These are phyloP conservation scores for Fusarium floridanum DNA, from an alignment of 2,329 filamentous ascomycete genomes.

Conservation along the genomic window DNA sequence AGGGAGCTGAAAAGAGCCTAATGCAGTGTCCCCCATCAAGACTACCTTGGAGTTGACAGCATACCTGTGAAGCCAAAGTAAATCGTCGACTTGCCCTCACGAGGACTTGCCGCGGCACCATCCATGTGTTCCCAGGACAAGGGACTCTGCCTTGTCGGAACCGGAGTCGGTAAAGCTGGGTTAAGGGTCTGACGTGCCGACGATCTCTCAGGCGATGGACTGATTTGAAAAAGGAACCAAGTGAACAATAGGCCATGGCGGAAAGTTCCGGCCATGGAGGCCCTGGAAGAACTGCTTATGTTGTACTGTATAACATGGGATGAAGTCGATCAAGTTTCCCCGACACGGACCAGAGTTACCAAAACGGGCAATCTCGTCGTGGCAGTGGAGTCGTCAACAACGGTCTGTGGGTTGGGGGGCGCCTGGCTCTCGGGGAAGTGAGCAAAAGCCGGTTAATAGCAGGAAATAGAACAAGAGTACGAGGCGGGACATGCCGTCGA, in stretches of 20 bases:
- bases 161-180: constrained; percentile 36
- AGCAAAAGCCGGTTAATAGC: constrained; percentile 29
- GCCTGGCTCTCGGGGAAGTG: constrained; percentile 37
- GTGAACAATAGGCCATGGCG: constrained; percentile 23
- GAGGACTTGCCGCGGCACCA: constrained; percentile 26
- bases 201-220: constrained; percentile 39
- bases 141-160: constrained; percentile 32
- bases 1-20: constrained; percentile 21
- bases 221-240: constrained; percentile 34
- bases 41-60: constrained; percentile 22
- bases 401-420: constrained; percentile 36
- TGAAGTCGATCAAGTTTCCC: constrained; percentile 43
- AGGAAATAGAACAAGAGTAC: constrained; percentile 25
- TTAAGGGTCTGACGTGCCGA: constrained; percentile 41
- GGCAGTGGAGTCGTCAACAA: constrained; percentile 36
- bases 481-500: constrained; percentile 31
- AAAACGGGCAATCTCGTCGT: constrained; percentile 47
- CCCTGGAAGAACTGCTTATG: constrained; percentile 33
- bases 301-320: constrained; percentile 39
- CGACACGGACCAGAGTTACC: constrained; percentile 43
- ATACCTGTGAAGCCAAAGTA: constrained; percentile 4
- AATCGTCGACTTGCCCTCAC: constrained; percentile 22
- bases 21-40: constrained; percentile 26
- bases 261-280: constrained; percentile 38
- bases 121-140: constrained; percentile 23